These are phyloP conservation scores for Pythium plurisporium DNA, from an alignment of 352 stramenopile genomes.

Conservation along the genomic window DNA sequence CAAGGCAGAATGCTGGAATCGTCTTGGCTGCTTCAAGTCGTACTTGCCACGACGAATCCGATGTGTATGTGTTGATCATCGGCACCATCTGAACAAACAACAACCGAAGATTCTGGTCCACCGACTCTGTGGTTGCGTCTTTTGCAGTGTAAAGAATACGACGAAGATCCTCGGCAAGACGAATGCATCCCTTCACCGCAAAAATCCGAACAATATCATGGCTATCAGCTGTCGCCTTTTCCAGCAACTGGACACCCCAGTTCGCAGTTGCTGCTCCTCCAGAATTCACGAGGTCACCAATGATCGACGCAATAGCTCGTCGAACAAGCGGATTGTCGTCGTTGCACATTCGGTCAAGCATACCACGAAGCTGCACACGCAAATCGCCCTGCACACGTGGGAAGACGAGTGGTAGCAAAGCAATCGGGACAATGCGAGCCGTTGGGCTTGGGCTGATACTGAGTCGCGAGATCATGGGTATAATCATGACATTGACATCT, in stretches of 20 bases:
- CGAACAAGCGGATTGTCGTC: constrained; percentile 85
- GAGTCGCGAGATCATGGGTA: constrained; percentile 77
- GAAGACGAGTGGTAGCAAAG: constrained; percentile 75
- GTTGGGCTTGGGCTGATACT: constrained; percentile 83
- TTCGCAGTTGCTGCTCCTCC: constrained; percentile 43
- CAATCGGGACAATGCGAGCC: constrained; percentile 76
- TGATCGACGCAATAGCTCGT: constrained; percentile 78
- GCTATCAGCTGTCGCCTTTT: constrained; percentile 78
- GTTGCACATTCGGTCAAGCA: constrained; percentile 85
- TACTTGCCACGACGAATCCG: constrained; percentile 86
- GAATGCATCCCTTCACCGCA: constrained; percentile 79
- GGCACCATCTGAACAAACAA: constrained; percentile 80
- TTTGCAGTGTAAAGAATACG: constrained; percentile 28
- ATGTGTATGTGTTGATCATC: constrained; percentile 86
- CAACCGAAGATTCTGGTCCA: constrained; percentile 46
- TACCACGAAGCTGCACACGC: constrained; percentile 75
- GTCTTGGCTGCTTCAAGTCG: constrained; percentile 71
- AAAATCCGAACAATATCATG: constrained; percentile 88
- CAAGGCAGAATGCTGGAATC: constrained; percentile 67
- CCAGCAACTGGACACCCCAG: constrained; percentile 75
- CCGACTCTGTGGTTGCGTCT: constrained; percentile 20
- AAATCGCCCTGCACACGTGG: constrained; percentile 63
- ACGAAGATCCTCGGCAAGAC: constrained; percentile 55
- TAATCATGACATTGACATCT: constrained; percentile 58
- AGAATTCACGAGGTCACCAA: constrained; percentile 62